These are phyloP conservation scores for Hyaloscypha hepaticicola DNA, from an alignment of 495 filamentous ascomycete genomes.

Conservation along the genomic window DNA sequence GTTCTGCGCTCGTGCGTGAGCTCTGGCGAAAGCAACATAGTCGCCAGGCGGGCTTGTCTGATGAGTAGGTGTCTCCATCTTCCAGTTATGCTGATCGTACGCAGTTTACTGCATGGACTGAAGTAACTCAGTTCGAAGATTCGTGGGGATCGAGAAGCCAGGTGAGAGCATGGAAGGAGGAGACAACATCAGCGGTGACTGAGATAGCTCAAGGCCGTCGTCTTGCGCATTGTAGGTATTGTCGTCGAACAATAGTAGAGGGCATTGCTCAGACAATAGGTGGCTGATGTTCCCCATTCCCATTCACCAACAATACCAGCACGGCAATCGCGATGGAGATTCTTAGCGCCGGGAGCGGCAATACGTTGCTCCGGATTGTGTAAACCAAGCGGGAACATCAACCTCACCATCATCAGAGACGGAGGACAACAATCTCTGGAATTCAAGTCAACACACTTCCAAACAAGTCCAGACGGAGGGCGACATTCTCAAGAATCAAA, in stretches of 20 bases:
- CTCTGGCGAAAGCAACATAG: constrained; percentile 13
- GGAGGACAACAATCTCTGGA: too few relatives aligned
- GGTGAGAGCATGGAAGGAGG: background rate
- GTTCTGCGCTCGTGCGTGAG: constrained; percentile 20
- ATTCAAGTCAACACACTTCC: too few relatives aligned
- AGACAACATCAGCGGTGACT: constrained; percentile 5
- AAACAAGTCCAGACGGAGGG: too few relatives aligned
- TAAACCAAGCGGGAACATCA: too few relatives aligned
- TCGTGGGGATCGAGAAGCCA: background rate
- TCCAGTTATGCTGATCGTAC: background rate
- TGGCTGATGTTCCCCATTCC: background rate
- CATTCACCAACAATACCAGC: background rate
- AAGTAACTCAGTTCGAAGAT: background rate
- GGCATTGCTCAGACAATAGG: background rate
- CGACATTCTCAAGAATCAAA: background rate
- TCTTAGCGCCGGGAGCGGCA: too few relatives aligned
- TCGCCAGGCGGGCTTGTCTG: constrained; percentile 21
- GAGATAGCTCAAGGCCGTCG: background rate
- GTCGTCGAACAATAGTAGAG: constrained; percentile 7
- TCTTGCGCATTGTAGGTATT: constrained; percentile 16
- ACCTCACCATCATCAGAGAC: too few relatives aligned
- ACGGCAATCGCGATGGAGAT: too few relatives aligned
- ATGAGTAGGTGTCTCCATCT: constrained; percentile 29
- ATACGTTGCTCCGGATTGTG: too few relatives aligned
- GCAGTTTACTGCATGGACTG: background rate